Percentiles rank a stretch among this genome's conserved stretches.
These are phyloP conservation scores for Lipomyces japonicus DNA, from an alignment of 805 yeast genomes.

Conservation along the genomic window DNA sequence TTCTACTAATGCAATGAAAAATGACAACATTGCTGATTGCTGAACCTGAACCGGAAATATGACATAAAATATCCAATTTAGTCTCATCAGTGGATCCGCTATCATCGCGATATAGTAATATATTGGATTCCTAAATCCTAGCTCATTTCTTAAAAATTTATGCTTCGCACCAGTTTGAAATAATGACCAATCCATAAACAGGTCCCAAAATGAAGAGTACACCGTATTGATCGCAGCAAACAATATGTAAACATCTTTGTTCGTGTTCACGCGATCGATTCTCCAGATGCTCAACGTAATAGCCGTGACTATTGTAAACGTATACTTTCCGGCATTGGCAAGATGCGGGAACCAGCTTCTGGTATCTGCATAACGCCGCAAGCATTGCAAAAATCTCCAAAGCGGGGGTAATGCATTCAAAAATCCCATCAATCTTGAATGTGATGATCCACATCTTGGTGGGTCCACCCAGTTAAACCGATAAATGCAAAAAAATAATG, in stretches of 20 bases:
- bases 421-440: conserved; percentile 77
- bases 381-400: conserved; percentile 88
- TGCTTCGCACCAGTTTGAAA: conserved; percentile 61
- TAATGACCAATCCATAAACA: conserved; percentile 94
- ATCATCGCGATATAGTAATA: conserved; percentile 73
- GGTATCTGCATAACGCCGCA: conserved; percentile 86
- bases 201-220: conserved; percentile 76
- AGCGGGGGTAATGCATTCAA: conserved; percentile 78
- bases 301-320: conserved; percentile 62
- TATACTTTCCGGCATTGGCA: conserved; percentile 79
- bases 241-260: conserved; percentile 59
- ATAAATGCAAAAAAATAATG: conserved; percentile 82
- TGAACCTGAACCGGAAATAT: conserved; percentile 70
- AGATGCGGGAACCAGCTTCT: conserved; percentile 96
- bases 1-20: conserved; percentile 78
- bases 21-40: conserved; percentile 84
- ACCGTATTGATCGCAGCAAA: conserved; percentile 73
- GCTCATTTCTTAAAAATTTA: conserved; percentile 62
- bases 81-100: conserved; percentile 67
- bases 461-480: conserved; percentile 56
- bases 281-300: conserved; percentile 74
- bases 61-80: conserved; percentile 90
- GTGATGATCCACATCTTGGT: conserved; percentile 66
- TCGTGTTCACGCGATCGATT: conserved; percentile 46
- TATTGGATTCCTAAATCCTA: conserved; percentile 57